Evolutionary conservation across 192 early-diverging fungal genomes (phyloP), one percentile per base, ranked within the genome.

Genomic region (Podila horticola): DNA sequence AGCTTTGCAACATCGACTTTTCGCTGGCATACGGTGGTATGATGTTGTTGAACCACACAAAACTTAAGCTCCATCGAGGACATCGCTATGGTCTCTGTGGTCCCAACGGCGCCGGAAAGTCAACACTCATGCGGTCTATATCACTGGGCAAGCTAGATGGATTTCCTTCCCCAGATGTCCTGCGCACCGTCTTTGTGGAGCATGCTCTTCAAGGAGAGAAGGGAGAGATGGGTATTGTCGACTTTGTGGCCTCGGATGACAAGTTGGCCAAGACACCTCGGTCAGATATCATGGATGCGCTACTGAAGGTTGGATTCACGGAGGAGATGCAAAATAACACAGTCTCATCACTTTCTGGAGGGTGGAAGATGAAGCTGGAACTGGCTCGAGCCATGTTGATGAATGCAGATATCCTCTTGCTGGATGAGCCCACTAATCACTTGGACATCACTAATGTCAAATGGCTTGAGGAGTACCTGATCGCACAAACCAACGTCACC

Each of bases 381-480:
- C 83, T 95, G 62, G 93, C 93, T 10, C 90, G 92, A 75, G 93
- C 94, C 26, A 92, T 95, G 90, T 73, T 95, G 49, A 84, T 89
- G 74, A 91, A 95, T 34, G 94, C 97, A 10, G 95, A 95, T 67
- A 92, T 98, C 41, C 86, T 98, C 51, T 89, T 98, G 36, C 84
- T 98, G 52, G 97, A 98, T 84, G 96, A 98, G 86, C 97, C 97
- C 26, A 98, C 94, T 15, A 95, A 95, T 82, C 94, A 95, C 79
- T 86, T 95, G 91, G 94, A 95, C 74, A 88, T 92, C 22, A 76
- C 66, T 48, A 94, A 94, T 71, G 88, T 94, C 61, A 89, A 88
- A 62, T 95, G 94, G 94, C 72, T 95, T 4, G 90, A 91, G 69
- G 86, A 94, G 38, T 94, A 94, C 76, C 86, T 95, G 20, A 87